A percentile compares a stretch with the other conserved stretches of the same genome.
phyloP scores from a whole-genome alignment of 2,329 filamentous ascomycete genomes.

The Amphichorda felina region DNA sequence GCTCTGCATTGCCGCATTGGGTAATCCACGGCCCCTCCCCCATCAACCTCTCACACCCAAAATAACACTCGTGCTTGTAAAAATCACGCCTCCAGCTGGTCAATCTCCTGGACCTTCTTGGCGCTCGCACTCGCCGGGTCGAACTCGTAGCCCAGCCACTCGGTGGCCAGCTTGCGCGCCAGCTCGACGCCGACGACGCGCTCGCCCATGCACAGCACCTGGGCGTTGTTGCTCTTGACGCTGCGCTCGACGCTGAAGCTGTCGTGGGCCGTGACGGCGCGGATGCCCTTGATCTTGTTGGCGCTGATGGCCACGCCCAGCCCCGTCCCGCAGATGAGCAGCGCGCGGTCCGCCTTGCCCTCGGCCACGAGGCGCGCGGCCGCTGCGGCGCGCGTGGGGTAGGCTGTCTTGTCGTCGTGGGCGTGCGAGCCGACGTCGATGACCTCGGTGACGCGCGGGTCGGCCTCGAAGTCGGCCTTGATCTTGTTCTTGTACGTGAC shows the following conservation, averaged over 20 bases:
- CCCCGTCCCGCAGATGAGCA: constrained; percentile 78
- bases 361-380: constrained; percentile 52
- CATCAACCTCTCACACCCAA: neutral
- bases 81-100: constrained; percentile 18
- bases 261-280: constrained; percentile 84
- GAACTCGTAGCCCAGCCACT: constrained; percentile 79
- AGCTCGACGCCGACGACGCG: constrained; percentile 72
- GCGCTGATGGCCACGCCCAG: constrained; percentile 81
- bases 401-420: constrained; percentile 63
- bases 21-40: constrained; percentile 2
- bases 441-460: constrained; percentile 54
- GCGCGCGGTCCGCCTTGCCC: constrained; percentile 61
- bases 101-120: constrained; percentile 31
- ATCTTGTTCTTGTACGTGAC: constrained; percentile 69
- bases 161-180: constrained; percentile 61
- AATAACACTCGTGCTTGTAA: too few relatives aligned
- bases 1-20: constrained; percentile 5
- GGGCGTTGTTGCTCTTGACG: constrained; percentile 73
- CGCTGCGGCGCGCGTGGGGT: constrained; percentile 66
- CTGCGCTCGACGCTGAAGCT: constrained; percentile 73
- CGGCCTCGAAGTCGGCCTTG: constrained; percentile 57
- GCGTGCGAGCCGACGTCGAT: constrained; percentile 63
- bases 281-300: constrained; percentile 75
- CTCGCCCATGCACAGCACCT: constrained; percentile 81
- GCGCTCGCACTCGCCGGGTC: constrained; percentile 43